Percentiles rank a stretch among this genome's conserved stretches.
Evolutionary conservation across 306 rosid species (phyloP).

Genomic region (Dryas octopetala): DNA sequence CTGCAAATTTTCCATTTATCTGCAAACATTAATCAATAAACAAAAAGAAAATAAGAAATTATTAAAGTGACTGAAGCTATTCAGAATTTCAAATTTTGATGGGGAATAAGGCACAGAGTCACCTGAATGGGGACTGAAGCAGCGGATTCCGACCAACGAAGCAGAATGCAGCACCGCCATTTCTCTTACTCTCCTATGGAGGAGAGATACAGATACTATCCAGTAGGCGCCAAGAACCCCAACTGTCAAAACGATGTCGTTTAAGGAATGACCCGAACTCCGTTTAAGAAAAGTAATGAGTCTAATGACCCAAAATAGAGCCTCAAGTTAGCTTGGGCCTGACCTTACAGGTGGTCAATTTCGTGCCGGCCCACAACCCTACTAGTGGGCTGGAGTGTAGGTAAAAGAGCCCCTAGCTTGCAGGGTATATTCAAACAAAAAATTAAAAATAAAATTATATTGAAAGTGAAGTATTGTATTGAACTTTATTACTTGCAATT

Average conservation of each 20-base stretch:
- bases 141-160: slow-evolving; percentile 11
- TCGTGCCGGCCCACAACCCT: no score
- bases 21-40: slow-evolving; percentile 26
- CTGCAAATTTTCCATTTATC: slow-evolving; percentile 33
- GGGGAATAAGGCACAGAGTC: neutral
- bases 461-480: no score
- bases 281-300: no score
- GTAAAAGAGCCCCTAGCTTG: no score
- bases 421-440: no score
- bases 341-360: no score
- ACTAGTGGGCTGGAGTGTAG: no score
- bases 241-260: neutral
- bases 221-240: neutral
- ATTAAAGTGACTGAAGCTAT: neutral
- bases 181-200: neutral
- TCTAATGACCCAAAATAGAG: no score
- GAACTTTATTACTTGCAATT: no score
- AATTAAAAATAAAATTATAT: no score
- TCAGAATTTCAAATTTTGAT: neutral
- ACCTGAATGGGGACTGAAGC: slow-evolving; percentile 22
- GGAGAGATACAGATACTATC: neutral
- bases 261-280: neutral
- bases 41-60: neutral
- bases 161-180: slow-evolving; percentile 10
- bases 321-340: no score